Conservation (phyloP, 2,329 filamentous ascomycete species). For the Ceratocystis alfenasii region DNA sequence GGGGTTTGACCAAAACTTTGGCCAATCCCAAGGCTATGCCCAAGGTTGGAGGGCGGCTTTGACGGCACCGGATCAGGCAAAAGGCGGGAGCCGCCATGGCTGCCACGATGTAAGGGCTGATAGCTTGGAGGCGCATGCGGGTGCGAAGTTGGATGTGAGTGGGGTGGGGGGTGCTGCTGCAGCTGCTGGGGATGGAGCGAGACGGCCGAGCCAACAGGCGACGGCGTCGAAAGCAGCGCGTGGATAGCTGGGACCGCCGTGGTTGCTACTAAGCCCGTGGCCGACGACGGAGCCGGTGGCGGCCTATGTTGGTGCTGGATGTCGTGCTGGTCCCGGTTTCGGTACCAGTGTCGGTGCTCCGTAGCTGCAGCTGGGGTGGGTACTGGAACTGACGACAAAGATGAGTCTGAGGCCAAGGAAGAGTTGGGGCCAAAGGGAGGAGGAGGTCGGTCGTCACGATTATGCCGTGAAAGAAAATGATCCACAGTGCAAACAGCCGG, state of each 20-base stretch:
- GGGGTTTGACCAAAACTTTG: too few species aligned
- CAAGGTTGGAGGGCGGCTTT: slow-evolving; percentile 11
- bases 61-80: slow-evolving; percentile 15
- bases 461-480: slow-evolving; percentile 21
- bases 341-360: slow-evolving; percentile 11
- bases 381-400: too few species aligned
- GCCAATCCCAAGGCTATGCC: too few species aligned
- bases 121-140: not conserved
- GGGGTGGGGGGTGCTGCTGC: slow-evolving; percentile 12
- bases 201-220: slow-evolving; percentile 17
- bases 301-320: not conserved
- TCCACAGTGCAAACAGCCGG: slow-evolving; percentile 18
- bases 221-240: slow-evolving; percentile 19
- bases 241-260: slow-evolving; percentile 15
- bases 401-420: not conserved
- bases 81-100: slow-evolving; percentile 19
- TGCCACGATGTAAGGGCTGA: not conserved
- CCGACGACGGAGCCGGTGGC: slow-evolving; percentile 9
- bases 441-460: slow-evolving; percentile 21
- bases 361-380: not conserved
- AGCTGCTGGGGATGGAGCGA: slow-evolving; percentile 18
- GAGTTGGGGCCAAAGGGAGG: slow-evolving; percentile 18
- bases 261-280: slow-evolving; percentile 14
- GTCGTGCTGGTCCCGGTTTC: not conserved
- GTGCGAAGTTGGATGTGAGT: not conserved